Evolutionary conservation across 148 eudicot species (phyloP).

Genomic region (Agrostemma githago): DNA sequence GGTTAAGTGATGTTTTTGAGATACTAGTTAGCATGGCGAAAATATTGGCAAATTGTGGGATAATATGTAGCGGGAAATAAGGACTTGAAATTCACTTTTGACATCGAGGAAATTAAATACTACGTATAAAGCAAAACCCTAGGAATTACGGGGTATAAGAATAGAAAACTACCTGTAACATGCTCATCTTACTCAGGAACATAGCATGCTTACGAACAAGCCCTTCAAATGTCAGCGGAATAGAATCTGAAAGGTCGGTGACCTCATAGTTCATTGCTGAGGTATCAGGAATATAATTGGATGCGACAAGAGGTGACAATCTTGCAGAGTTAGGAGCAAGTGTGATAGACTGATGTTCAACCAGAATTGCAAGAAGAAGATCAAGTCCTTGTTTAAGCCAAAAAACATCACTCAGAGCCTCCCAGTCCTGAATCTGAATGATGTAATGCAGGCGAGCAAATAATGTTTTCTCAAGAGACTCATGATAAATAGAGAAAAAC

Average conservation of each 20-base stretch:
- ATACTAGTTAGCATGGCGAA: not conserved
- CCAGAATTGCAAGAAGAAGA: conserved; percentile 94
- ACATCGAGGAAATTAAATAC: not conserved
- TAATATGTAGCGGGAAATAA: not conserved
- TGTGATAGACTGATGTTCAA: conserved; percentile 86
- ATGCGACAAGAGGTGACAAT: conserved; percentile 59
- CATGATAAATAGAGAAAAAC: conserved; percentile 84
- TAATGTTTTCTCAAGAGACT: conserved; percentile 74
- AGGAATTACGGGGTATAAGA: not conserved
- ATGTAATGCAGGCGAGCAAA: conserved; percentile 85
- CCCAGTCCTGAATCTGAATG: conserved; percentile 95
- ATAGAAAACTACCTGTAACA: conserved; percentile 53
- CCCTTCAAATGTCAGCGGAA: conserved; percentile 74
- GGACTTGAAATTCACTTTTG: not conserved
- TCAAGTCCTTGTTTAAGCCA: conserved; percentile 99
- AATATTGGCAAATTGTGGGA: not conserved
- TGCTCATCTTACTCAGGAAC: conserved; percentile 76
- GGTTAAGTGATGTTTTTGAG: not conserved
- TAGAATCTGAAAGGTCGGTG: conserved; percentile 60
- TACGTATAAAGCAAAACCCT: no score
- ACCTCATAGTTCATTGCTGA: conserved; percentile 64
- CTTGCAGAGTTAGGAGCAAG: conserved; percentile 97
- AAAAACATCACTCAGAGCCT: conserved; percentile 91
- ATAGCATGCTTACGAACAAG: conserved; percentile 70
- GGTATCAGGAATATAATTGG: conserved; percentile 50